Evolutionary conservation across 1,284 basidiomycete species (phyloP).

Genomic region (Ganoderma resinaceum): DNA sequence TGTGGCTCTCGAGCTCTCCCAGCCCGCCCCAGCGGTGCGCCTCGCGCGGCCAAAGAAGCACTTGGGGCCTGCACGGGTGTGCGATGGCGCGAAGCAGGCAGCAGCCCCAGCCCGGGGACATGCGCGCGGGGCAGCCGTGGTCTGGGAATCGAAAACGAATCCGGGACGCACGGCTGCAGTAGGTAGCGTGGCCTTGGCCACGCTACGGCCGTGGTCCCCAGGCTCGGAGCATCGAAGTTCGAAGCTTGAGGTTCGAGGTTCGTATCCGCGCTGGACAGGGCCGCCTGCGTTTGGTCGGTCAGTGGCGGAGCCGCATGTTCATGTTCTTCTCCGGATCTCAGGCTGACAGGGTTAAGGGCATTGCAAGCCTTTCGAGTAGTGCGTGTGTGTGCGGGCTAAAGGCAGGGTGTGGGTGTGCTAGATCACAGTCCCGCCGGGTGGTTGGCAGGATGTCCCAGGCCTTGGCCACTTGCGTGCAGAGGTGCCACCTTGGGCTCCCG

Average conservation of each 20-base stretch:
- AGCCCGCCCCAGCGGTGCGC: background rate
- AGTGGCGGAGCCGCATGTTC: background rate
- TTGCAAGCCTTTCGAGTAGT: background rate
- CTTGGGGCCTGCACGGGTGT: slow-evolving; percentile 2
- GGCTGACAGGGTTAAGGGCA: slow-evolving; percentile 5
- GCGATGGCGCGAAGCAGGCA: slow-evolving; percentile 10
- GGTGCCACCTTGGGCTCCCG: slow-evolving; percentile 12
- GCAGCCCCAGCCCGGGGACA: background rate
- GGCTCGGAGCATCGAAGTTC: background rate
- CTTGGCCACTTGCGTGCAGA: background rate
- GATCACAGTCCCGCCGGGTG: background rate
- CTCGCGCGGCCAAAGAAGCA: slow-evolving; percentile 1
- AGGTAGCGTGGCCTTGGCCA: slow-evolving; percentile 5
- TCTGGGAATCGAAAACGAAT: background rate
- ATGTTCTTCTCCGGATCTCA: background rate
- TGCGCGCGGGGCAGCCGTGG: background rate
- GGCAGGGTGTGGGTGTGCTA: background rate
- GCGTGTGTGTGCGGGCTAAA: background rate
- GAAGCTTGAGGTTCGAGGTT: background rate
- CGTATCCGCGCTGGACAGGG: background rate
- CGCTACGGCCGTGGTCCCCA: background rate
- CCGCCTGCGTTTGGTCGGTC: background rate
- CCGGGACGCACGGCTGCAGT: background rate
- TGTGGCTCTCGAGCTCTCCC: background rate
- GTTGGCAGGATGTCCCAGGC: background rate